Evolutionary conservation across 805 yeast genomes (phyloP).

Genomic region (Isabelozyma gotoi): DNA sequence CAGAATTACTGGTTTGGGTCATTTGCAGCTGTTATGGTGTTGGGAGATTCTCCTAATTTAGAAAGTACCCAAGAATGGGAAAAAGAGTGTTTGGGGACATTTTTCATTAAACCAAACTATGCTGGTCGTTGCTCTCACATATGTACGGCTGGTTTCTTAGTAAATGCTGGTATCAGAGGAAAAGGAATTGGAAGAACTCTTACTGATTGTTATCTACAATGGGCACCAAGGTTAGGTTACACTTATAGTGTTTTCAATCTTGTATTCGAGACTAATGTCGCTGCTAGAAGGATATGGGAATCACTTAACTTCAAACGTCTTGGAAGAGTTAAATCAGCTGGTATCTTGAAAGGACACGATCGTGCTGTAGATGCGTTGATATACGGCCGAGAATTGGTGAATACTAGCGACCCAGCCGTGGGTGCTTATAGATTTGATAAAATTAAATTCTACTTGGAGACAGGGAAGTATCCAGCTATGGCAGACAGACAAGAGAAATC

Average conservation of each 20-base stretch:
- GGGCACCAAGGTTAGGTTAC: constrained; percentile 91
- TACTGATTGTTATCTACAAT: constrained; percentile 78
- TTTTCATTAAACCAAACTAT: constrained; percentile 80
- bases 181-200: constrained; percentile 88
- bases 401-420: constrained; percentile 46
- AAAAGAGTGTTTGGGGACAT: constrained; percentile 86
- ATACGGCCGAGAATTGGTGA: constrained; percentile 77
- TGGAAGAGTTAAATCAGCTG: constrained; percentile 85
- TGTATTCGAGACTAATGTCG: constrained; percentile 83
- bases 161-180: constrained; percentile 89
- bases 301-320: constrained; percentile 71
- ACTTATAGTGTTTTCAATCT: constrained; percentile 81
- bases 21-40: constrained; percentile 72
- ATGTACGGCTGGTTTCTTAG: constrained; percentile 86
- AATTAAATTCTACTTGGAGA: constrained; percentile 71
- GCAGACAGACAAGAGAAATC: constrained; percentile 84
- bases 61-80: constrained; percentile 76
- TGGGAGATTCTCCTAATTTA: constrained; percentile 64
- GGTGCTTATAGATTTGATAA: constrained; percentile 70
- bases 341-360: constrained; percentile 79
- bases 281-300: constrained; percentile 79
- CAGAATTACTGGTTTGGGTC: constrained; percentile 85
- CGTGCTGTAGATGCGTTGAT: constrained; percentile 84
- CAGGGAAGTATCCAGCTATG: constrained; percentile 84
- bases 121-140: constrained; percentile 93